These are phyloP conservation scores for Arthonia radiata DNA, from an alignment of 495 filamentous ascomycete species.

Conservation along the genomic window DNA sequence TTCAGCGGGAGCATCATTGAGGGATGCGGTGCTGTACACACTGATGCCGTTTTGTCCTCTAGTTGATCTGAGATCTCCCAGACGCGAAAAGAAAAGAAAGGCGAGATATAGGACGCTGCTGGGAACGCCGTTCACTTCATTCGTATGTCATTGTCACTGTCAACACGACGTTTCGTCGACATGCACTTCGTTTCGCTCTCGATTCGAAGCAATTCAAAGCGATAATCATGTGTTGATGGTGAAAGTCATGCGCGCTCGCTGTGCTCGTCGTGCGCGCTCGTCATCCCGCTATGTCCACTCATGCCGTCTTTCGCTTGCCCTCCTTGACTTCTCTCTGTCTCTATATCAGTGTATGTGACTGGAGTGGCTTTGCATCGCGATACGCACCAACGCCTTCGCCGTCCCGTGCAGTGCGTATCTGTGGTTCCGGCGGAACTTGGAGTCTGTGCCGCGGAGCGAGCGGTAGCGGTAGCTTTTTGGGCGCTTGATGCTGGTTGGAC, in stretches of 20 bases:
- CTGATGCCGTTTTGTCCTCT: conserved; percentile 49
- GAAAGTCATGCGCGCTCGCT: too few species aligned
- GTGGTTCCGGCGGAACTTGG: conserved; percentile 99
- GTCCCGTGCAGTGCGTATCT: conserved; percentile 97
- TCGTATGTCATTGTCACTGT: conserved; percentile 11
- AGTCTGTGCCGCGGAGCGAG: conserved; percentile 93
- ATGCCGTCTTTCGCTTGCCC: conserved; percentile 72
- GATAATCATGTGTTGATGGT: too few species aligned
- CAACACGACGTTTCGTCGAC: conserved; percentile 3
- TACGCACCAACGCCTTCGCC: conserved; percentile 83
- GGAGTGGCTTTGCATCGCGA: too few species aligned
- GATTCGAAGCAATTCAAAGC: too few species aligned
- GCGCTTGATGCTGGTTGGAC: conserved; percentile 78
- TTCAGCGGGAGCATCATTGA: conserved; percentile 73
- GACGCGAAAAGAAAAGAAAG: conserved; percentile 3
- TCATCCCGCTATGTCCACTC: conserved; percentile 9
- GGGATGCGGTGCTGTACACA: conserved; percentile 93
- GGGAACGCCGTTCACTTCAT: conserved; percentile 5
- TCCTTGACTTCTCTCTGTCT: conserved; percentile 96
- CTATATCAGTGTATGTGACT: too few species aligned
- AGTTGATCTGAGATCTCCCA: conserved; percentile 3
- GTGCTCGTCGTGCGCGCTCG: not conserved
- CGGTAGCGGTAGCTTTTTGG: conserved; percentile 97
- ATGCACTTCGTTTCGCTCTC: too few species aligned
- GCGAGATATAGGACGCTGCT: conserved; percentile 1